Conservation (phyloP, 2,329 filamentous ascomycete species). For the Knoxdaviesia proteae region DNA sequence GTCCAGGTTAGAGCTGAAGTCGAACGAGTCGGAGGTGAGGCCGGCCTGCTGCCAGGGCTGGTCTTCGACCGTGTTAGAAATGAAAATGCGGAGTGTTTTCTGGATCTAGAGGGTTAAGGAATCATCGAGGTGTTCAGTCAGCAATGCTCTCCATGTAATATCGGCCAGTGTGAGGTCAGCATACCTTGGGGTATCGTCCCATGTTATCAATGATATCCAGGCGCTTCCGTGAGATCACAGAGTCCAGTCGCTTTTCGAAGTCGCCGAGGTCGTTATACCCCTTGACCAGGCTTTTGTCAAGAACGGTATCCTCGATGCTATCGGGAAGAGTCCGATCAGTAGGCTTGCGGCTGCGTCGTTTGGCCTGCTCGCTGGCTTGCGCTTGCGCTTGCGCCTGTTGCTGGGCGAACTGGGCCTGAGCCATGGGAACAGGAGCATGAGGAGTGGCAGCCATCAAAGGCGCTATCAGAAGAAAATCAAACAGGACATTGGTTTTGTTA, state of each 20-base stretch:
- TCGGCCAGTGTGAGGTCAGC: conserved; percentile 1
- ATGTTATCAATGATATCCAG: conserved; percentile 74
- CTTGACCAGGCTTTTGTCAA: conserved; percentile 55
- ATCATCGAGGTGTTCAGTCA: neutral
- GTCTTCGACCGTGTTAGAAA: conserved; percentile 84
- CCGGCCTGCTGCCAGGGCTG: conserved; percentile 64
- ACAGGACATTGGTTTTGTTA: too few relatives aligned
- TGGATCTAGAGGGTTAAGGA: conserved; percentile 34
- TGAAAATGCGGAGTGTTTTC: conserved; percentile 67
- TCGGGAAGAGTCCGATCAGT: conserved; percentile 92
- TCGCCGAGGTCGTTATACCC: conserved; percentile 72
- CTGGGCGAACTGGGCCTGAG: conserved; percentile 10
- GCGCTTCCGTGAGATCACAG: conserved; percentile 83
- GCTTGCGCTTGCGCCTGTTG: conserved; percentile 27
- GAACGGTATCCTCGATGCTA: conserved; percentile 60
- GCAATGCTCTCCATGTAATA: too few relatives aligned
- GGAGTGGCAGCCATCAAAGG: too few relatives aligned
- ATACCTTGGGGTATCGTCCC: conserved; percentile 49
- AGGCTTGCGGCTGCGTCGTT: conserved; percentile 69
- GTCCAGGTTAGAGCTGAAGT: conserved; percentile 57
- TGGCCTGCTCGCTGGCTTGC: conserved; percentile 44
- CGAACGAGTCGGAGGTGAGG: conserved; percentile 54
- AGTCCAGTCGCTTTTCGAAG: conserved; percentile 72
- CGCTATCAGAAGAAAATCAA: too few relatives aligned
- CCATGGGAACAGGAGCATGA: too few relatives aligned